Percentiles rank a stretch among this genome's conserved stretches.
Conservation (phyloP, 164 flowering plant species). For the Umbilicus rupestris region DNA sequence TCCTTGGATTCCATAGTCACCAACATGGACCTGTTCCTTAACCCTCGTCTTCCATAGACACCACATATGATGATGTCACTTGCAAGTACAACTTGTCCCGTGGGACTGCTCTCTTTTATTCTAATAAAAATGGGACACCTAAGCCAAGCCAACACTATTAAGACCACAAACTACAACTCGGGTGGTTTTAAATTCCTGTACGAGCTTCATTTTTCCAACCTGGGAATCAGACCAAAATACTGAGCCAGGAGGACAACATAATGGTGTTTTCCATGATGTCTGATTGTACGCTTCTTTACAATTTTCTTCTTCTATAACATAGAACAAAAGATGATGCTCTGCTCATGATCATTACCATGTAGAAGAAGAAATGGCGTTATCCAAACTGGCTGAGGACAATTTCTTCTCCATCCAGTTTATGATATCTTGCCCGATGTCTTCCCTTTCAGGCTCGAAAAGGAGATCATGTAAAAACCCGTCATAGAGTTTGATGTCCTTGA, state of each 20-base stretch:
- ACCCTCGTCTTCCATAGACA: not conserved
- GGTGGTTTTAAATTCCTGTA: too few relatives aligned
- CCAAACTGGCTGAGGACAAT: constrained; percentile 11
- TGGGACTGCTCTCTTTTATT: not conserved
- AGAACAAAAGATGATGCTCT: not conserved
- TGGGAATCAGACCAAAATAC: too few relatives aligned
- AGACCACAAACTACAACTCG: too few relatives aligned
- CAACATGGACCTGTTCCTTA: not conserved
- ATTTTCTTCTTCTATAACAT: not conserved
- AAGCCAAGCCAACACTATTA: too few relatives aligned
- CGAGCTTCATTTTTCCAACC: too few relatives aligned
- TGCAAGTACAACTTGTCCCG: not conserved
- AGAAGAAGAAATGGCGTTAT: not conserved
- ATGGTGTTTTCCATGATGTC: not conserved
- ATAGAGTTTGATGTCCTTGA: constrained; percentile 86
- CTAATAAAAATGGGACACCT: too few relatives aligned
- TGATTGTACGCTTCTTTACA: not conserved
- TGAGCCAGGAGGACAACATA: too few relatives aligned
- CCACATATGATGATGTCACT: not conserved
- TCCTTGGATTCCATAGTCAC: not conserved
- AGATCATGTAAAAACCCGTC: constrained; percentile 94
- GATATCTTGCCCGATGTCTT: constrained; percentile 73
- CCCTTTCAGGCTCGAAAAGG: constrained; percentile 90
- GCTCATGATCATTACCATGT: not conserved
- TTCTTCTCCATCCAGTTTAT: constrained; percentile 79